phyloP scores from a whole-genome alignment of 768 basidiomycete genomes.

The Suillus clintonianus region DNA sequence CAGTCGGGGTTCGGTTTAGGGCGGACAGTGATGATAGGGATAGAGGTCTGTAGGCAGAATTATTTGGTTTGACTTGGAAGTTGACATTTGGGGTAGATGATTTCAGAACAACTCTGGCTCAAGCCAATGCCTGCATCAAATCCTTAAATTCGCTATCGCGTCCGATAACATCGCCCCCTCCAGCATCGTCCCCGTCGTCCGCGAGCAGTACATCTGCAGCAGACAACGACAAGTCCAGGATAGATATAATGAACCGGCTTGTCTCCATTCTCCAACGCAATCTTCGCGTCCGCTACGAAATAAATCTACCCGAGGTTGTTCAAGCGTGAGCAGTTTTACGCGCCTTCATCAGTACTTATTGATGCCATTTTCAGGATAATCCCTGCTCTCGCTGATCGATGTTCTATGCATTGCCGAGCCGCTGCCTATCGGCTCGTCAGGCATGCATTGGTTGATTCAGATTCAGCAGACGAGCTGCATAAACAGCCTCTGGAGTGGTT shows the following conservation, averaged over 20 bases:
- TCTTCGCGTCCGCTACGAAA: constrained; percentile 74
- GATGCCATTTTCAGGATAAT: constrained; percentile 55
- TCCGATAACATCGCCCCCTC: constrained; percentile 31
- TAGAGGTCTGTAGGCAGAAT: constrained; percentile 27
- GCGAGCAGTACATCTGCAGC: constrained; percentile 14
- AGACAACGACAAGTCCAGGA: constrained; percentile 55
- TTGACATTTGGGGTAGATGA: constrained; percentile 49
- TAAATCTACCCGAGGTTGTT: constrained; percentile 70
- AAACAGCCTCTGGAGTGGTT: constrained; percentile 82
- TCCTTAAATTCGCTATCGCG: constrained; percentile 52
- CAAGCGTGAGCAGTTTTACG: constrained; percentile 57
- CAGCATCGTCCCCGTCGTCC: constrained; percentile 40
- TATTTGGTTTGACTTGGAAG: not conserved
- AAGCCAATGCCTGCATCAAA: constrained; percentile 60
- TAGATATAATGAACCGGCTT: constrained; percentile 66
- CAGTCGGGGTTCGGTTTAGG: constrained; percentile 26
- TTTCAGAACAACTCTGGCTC: constrained; percentile 69
- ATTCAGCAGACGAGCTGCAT: constrained; percentile 67
- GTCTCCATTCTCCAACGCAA: constrained; percentile 68
- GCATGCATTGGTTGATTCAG: constrained; percentile 69
- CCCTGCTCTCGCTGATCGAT: constrained; percentile 74
- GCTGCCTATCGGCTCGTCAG: constrained; percentile 84
- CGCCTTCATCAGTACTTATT: constrained; percentile 6
- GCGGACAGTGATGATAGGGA: constrained; percentile 38
- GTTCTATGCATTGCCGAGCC: constrained; percentile 73